Base-by-base conservation (phyloP, 306 rosid species). In the Casuarina equisetifolia region DNA sequence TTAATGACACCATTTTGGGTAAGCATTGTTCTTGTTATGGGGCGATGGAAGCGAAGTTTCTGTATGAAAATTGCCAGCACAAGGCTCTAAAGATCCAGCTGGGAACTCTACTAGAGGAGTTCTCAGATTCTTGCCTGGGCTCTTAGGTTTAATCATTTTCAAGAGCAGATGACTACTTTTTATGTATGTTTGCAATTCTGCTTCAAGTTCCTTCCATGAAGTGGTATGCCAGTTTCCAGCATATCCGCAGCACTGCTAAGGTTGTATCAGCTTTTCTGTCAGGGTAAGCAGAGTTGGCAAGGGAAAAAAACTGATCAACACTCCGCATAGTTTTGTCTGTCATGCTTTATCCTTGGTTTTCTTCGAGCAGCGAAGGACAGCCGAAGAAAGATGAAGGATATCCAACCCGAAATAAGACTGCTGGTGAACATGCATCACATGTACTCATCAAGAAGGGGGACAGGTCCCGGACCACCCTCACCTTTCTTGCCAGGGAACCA, bases 21-120 rank as follows among this genome's bases (percentile, higher is more conserved):
- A 50, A 49, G 53, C 64, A 71, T 73, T 61, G 74, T 73, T 49
- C 8, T 19, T 16, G 45, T 50, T 50, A 51, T 69, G 25, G 9
- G 17, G 38, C 44, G 13, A 38, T 16, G 19, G 20, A 38, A 63
- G 69, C 46, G 1, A 36, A 13, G 5, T 38, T 9, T 13, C 11
- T 63, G 12, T 15, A 16, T 35, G 20, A 38, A 20, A 36, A 53
- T 19, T 4, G 58, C 58, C 17, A 19, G 25, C 59, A 7, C 59
- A 10, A 5, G 6, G 15, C 19, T 52, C 3, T 5, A 17, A 46
- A 8, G 50, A 46, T 13, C 69, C 69, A 62, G 4, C 44, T 62
- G 44, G 5, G 1, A 35, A 58, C 13, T 10, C 16, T 39, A 32
- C 3, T 25, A 25, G 32, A 25, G 32, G 32, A 25, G 32, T 10